These are phyloP conservation scores for Bretziella fagacearum DNA, from an alignment of 2,329 filamentous ascomycete species.

Conservation along the genomic window DNA sequence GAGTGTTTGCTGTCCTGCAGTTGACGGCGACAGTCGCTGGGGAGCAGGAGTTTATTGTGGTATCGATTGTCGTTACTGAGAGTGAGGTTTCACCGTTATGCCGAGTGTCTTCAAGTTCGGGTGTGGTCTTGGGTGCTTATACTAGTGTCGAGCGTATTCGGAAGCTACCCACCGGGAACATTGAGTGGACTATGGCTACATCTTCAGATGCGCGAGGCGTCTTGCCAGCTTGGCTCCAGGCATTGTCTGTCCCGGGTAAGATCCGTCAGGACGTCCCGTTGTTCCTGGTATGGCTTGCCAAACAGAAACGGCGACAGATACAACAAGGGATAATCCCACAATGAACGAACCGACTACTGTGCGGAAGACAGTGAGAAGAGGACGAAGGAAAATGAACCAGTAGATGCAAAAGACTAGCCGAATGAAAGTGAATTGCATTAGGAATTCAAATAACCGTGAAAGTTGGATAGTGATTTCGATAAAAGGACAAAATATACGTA, in stretches of 20 bases:
- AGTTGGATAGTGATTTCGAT: constrained; percentile 9
- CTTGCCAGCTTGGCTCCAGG: constrained; percentile 50
- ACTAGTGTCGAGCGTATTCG: constrained; percentile 47
- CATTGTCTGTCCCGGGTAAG: constrained; percentile 40
- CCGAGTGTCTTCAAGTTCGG: constrained; percentile 41
- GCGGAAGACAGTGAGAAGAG: constrained; percentile 3
- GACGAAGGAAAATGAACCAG: constrained; percentile 2
- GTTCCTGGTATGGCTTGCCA: constrained; percentile 45
- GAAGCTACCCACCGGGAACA: constrained; percentile 26
- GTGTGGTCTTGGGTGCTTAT: constrained; percentile 41
- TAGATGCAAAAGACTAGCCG: not conserved
- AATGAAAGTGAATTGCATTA: constrained; percentile 5
- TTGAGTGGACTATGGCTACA: constrained; percentile 68
- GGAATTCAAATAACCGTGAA: constrained; percentile 5
- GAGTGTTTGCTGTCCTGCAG: constrained; percentile 51
- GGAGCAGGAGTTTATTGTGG: constrained; percentile 35
- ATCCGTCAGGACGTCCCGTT: constrained; percentile 56
- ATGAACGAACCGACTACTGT: constrained; percentile 6
- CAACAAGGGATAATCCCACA: constrained; percentile 9
- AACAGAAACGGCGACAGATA: constrained; percentile 20
- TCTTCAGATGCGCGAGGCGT: constrained; percentile 52
- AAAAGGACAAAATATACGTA: constrained; percentile 7
- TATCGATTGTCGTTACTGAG: constrained; percentile 35
- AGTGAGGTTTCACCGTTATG: constrained; percentile 35
- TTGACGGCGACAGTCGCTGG: constrained; percentile 26